phyloP scores from a whole-genome alignment of 2,329 filamentous ascomycete species.

The Tolypocladium album region DNA sequence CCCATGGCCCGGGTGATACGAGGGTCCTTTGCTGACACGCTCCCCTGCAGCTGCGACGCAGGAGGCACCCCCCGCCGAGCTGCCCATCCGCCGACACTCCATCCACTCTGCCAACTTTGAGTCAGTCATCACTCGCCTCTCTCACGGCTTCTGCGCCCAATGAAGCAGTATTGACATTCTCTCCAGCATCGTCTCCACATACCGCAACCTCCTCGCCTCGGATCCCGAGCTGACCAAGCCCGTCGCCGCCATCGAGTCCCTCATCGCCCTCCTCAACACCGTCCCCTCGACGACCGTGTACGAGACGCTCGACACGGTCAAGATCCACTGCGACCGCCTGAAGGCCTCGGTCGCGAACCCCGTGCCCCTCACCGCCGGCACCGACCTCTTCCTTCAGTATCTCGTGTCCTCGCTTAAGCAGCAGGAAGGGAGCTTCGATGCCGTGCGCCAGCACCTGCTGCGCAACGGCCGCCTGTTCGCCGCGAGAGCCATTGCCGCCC shows the following conservation, averaged over 20 bases:
- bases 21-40: not conserved
- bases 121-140: constrained; percentile 7
- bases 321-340: constrained; percentile 64
- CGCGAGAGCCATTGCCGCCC: constrained; percentile 70
- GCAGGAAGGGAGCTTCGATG: constrained; percentile 54
- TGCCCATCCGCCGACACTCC: constrained; percentile 1
- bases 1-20: not conserved
- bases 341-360: constrained; percentile 76
- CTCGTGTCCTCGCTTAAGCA: constrained; percentile 64
- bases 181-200: constrained; percentile 44
- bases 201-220: constrained; percentile 41
- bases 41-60: not conserved
- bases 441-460: constrained; percentile 72
- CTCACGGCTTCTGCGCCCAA: not conserved
- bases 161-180: not conserved
- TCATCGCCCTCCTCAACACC: constrained; percentile 76
- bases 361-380: constrained; percentile 85
- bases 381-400: constrained; percentile 91
- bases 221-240: constrained; percentile 90
- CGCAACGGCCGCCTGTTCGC: constrained; percentile 83
- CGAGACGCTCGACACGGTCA: constrained; percentile 83
- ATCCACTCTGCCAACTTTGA: constrained; percentile 14
- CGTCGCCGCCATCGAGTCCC: constrained; percentile 83
- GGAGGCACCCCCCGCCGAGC: not conserved
- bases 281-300: constrained; percentile 78